Conservation (phyloP, 176 grass and related monocot genomes). For the Hsuehochloa calcarea region DNA sequence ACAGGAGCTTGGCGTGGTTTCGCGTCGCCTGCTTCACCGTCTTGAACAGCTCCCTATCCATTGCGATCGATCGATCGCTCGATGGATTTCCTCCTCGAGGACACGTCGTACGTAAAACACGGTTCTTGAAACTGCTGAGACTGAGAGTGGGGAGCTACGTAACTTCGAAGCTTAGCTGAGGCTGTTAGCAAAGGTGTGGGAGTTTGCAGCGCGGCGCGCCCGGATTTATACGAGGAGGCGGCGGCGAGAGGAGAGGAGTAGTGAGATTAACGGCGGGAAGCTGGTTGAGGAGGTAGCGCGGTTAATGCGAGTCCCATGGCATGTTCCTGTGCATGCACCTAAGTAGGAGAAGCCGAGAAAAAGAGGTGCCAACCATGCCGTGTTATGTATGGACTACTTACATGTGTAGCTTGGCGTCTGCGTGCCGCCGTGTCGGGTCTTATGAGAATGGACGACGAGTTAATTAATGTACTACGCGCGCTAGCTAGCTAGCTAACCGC, state of each 20-base stretch:
- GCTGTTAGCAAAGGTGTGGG: not conserved
- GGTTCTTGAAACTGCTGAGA: not conserved
- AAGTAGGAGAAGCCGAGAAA: not conserved
- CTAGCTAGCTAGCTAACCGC: too few species aligned
- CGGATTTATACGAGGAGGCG: constrained; percentile 22
- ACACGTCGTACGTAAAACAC: not conserved
- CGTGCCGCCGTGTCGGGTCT: not conserved
- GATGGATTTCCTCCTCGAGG: too few species aligned
- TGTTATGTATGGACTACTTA: too few species aligned
- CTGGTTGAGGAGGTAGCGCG: constrained; percentile 23
- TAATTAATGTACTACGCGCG: too few species aligned
- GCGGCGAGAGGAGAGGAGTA: not conserved
- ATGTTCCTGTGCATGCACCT: not conserved
- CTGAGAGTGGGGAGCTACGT: not conserved
- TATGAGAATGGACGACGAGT: not conserved
- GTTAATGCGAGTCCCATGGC: constrained; percentile 23
- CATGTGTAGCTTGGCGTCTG: not conserved
- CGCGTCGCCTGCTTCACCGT: constrained; percentile 18
- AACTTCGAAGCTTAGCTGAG: not conserved
- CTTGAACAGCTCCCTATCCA: constrained; percentile 26
- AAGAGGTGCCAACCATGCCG: too few species aligned
- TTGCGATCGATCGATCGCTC: not conserved
- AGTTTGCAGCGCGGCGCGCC: not conserved
- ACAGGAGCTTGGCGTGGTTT: constrained; percentile 31
- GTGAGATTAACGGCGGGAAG: constrained; percentile 1